Conservation (phyloP, 352 stramenopile genomes). For the Globisporangium okanoganense region DNA sequence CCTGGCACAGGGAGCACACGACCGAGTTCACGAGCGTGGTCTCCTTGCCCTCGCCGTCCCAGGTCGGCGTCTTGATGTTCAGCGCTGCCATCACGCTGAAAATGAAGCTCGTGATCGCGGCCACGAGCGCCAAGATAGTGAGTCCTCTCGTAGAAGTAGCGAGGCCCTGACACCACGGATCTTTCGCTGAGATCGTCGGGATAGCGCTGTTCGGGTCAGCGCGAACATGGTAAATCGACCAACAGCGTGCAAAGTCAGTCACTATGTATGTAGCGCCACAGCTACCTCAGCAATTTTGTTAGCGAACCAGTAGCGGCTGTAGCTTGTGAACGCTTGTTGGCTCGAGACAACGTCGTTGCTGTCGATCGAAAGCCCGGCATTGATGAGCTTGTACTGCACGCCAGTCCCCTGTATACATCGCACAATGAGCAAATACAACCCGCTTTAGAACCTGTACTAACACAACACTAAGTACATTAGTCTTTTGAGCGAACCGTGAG, state of each 20-base stretch:
- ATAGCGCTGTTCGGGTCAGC: conserved; percentile 23
- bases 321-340: conserved; percentile 23
- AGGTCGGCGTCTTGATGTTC: conserved; percentile 63
- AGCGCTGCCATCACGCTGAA: conserved; percentile 49
- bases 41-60: conserved; percentile 62
- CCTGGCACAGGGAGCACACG: conserved; percentile 50
- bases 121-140: conserved; percentile 46
- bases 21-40: conserved; percentile 50
- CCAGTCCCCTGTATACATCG: conserved; percentile 40
- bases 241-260: neutral
- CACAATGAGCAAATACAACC: conserved; percentile 1
- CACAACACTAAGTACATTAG: no score
- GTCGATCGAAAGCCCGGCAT: conserved; percentile 46
- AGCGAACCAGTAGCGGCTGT: conserved; percentile 37
- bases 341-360: conserved; percentile 23
- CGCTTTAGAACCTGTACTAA: neutral
- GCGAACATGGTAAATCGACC: neutral
- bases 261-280: neutral
- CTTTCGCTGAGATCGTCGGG: conserved; percentile 27
- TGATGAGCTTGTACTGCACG: conserved; percentile 82
- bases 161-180: conserved; percentile 66
- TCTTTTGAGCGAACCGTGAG: conserved; percentile 32
- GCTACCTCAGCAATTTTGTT: neutral
- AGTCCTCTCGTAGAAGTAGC: conserved; percentile 43
- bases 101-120: conserved; percentile 49